A percentile compares a stretch with the other conserved stretches of the same genome.
phyloP scores from a whole-genome alignment of 2,329 filamentous ascomycete species.

The Aspergillaceae sp. region DNA sequence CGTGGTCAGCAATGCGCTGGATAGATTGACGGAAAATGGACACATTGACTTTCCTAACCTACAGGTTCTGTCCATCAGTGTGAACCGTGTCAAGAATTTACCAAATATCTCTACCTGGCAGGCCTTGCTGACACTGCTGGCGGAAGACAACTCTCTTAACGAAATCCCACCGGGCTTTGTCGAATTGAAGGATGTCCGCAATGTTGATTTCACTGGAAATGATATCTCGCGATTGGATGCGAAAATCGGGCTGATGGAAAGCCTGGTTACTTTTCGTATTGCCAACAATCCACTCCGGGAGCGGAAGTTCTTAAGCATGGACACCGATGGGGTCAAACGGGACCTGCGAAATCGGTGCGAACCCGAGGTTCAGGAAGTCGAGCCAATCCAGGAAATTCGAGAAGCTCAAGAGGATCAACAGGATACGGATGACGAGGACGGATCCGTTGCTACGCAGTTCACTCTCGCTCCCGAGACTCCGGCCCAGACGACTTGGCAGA shows the following conservation, averaged over 20 bases:
- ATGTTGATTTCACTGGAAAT: constrained; percentile 78
- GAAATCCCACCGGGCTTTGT: constrained; percentile 69
- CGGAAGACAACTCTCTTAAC: constrained; percentile 72
- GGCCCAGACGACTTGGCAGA: constrained; percentile 22
- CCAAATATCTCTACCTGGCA: constrained; percentile 69
- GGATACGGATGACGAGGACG: constrained; percentile 28
- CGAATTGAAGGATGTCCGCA: constrained; percentile 58
- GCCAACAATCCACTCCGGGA: constrained; percentile 86
- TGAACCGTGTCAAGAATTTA: constrained; percentile 66
- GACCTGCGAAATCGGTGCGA: constrained; percentile 56
- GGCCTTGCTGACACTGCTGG: constrained; percentile 62
- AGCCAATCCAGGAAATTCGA: too few species aligned
- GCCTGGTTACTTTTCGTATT: constrained; percentile 63
- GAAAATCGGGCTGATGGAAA: constrained; percentile 70
- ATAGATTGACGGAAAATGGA: constrained; percentile 40
- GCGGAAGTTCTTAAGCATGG: constrained; percentile 73
- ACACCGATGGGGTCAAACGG: constrained; percentile 71
- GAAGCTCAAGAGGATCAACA: constrained; percentile 9
- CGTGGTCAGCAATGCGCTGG: constrained; percentile 66
- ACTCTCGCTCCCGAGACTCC: constrained; percentile 39
- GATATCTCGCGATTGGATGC: constrained; percentile 68
- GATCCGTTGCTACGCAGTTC: constrained; percentile 34
- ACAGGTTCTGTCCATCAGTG: constrained; percentile 65
- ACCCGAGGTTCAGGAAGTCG: constrained; percentile 34
- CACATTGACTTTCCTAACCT: constrained; percentile 60